Evolutionary conservation across 1,284 basidiomycete genomes (phyloP).

Genomic region (Neonothopanus nambi): DNA sequence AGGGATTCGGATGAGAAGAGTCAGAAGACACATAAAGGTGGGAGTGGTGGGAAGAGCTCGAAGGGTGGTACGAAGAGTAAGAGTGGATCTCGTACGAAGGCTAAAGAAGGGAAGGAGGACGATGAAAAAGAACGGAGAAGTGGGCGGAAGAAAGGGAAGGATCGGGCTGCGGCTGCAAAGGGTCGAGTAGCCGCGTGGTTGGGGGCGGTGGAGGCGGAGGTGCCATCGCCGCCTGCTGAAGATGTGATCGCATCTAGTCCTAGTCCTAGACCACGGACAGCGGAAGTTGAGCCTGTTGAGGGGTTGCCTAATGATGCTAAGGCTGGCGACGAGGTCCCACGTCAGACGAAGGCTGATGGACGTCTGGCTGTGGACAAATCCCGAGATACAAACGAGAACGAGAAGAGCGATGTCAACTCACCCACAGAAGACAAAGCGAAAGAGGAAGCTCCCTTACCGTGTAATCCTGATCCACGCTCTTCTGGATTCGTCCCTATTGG

Average conservation of each 20-base stretch:
- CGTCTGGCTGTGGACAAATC: constrained; percentile 4
- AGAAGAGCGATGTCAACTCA: constrained; percentile 8
- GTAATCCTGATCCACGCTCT: constrained; percentile 64
- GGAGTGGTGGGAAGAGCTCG: constrained; percentile 30
- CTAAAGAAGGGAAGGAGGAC: constrained; percentile 1
- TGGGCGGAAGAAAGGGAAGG: constrained; percentile 31
- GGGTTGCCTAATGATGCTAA: neutral
- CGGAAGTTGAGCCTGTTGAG: neutral
- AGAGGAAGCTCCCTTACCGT: constrained; percentile 29
- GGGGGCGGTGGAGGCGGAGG: constrained; percentile 57
- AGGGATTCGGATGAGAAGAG: constrained; percentile 44
- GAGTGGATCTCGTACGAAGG: neutral
- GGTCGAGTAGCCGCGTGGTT: constrained; percentile 78
- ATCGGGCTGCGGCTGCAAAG: constrained; percentile 45
- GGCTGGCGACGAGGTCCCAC: neutral
- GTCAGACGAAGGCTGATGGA: neutral
- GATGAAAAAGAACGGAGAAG: constrained; percentile 25
- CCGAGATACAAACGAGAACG: neutral
- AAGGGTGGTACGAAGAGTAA: constrained; percentile 24
- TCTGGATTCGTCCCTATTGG: constrained; percentile 72
- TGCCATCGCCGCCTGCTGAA: constrained; percentile 36
- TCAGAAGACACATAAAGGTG: constrained; percentile 48
- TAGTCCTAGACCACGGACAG: constrained; percentile 14
- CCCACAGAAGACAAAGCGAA: constrained; percentile 14
- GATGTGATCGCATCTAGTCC: constrained; percentile 23